Evolutionary conservation across 2,329 filamentous ascomycete species (phyloP).

Genomic region (Macrophomina tecta): DNA sequence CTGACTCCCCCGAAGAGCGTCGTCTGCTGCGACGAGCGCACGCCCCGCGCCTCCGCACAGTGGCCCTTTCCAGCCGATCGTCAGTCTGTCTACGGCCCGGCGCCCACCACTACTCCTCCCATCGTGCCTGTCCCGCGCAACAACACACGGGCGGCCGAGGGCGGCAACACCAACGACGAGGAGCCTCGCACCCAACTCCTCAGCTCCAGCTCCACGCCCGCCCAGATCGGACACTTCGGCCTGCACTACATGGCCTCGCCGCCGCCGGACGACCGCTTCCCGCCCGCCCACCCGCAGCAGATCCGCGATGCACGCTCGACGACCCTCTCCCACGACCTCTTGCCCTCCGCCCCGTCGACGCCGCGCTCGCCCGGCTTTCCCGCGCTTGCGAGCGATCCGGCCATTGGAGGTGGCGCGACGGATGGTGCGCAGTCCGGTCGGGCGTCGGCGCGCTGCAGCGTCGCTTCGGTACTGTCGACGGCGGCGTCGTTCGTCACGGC

Average conservation of each 20-base stretch:
- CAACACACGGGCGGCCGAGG: background rate
- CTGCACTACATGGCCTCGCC: background rate
- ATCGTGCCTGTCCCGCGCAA: background rate
- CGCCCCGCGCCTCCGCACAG: background rate
- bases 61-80: background rate
- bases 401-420: too few species aligned
- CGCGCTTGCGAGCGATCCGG: too few species aligned
- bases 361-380: background rate
- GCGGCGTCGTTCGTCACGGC: slow-evolving; percentile 12
- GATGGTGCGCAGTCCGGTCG: too few species aligned
- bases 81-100: background rate
- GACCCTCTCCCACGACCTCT: background rate
- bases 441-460: background rate
- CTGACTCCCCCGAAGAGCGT: background rate
- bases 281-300: background rate
- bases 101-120: background rate
- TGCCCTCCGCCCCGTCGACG: background rate
- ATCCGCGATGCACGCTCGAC: background rate
- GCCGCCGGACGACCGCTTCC: background rate
- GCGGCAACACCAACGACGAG: background rate
- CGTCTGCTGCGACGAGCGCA: background rate
- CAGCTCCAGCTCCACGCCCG: background rate
- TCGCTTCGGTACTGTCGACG: slow-evolving; percentile 7
- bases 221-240: background rate
- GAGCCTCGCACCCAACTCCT: background rate